Evolutionary conservation across 768 basidiomycete species (phyloP).

Genomic region (Kwoniella botswanensis): DNA sequence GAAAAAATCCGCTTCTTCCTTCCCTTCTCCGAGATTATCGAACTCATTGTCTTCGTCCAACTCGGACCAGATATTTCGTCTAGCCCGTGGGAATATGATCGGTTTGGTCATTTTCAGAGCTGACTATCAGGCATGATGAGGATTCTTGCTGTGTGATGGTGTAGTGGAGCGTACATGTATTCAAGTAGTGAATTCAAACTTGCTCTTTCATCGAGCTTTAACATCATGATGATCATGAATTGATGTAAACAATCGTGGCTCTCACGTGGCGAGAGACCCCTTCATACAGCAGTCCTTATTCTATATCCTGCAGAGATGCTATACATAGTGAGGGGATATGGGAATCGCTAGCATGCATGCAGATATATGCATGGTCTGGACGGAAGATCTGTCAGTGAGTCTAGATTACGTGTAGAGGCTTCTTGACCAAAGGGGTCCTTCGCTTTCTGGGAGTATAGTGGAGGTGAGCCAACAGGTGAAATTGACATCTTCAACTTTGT

Average conservation of each 20-base stretch:
- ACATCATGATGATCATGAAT: background rate
- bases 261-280: background rate
- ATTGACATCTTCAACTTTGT: too few relatives aligned
- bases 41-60: conserved; percentile 3
- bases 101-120: background rate
- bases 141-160: too few relatives aligned
- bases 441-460: background rate
- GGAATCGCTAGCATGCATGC: background rate
- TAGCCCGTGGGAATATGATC: background rate
- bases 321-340: too few relatives aligned
- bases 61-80: conserved; percentile 15
- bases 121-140: background rate
- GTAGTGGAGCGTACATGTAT: too few relatives aligned
- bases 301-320: background rate
- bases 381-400: background rate
- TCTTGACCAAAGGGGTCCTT: too few relatives aligned
- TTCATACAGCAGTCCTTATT: background rate
- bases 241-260: conserved; percentile 6
- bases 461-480: background rate
- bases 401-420: too few relatives aligned
- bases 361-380: background rate
- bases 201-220: too few relatives aligned
- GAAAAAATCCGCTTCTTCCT: conserved; percentile 4
- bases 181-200: too few relatives aligned
- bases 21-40: conserved; percentile 17